phyloP scores from a whole-genome alignment of 108 stramenopile genomes.

The Chaetoceros tenuissimus region DNA sequence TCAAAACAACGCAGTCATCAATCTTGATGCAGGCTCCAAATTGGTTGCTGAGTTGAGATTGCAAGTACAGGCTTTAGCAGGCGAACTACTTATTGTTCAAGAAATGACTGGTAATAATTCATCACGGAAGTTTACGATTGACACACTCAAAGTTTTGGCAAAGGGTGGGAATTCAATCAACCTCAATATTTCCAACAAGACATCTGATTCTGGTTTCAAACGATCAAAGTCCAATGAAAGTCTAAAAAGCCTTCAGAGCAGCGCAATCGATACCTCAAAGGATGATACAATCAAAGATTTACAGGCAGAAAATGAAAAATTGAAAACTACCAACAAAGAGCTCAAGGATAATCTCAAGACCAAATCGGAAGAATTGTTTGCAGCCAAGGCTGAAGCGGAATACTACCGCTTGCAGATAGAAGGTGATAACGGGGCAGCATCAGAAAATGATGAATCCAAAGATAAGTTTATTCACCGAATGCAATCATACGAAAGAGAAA shows the following conservation, averaged over 20 bases:
- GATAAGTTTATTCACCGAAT: not conserved
- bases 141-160: constrained; percentile 27
- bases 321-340: constrained; percentile 17
- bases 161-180: constrained; percentile 26
- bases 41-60: constrained; percentile 31
- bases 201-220: not conserved
- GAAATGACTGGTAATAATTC: constrained; percentile 21
- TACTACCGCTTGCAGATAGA: not conserved
- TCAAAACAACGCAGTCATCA: constrained; percentile 79
- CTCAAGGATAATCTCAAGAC: constrained; percentile 9
- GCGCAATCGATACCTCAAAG: not conserved
- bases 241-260: constrained; percentile 2
- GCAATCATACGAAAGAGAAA: not conserved
- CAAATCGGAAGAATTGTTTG: constrained; percentile 18
- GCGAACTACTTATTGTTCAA: constrained; percentile 38
- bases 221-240: not conserved
- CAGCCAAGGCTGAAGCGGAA: constrained; percentile 18
- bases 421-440: not conserved
- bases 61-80: constrained; percentile 41
- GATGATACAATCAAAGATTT: constrained; percentile 6
- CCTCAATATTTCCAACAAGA: constrained; percentile 7
- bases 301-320: constrained; percentile 13
- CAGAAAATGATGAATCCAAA: not conserved
- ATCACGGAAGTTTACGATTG: constrained; percentile 22
- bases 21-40: constrained; percentile 50